Evolutionary conservation across 164 flowering plant genomes (phyloP), one percentile per base, ranked within the genome.

Genomic region (Berberis vulgaris): DNA sequence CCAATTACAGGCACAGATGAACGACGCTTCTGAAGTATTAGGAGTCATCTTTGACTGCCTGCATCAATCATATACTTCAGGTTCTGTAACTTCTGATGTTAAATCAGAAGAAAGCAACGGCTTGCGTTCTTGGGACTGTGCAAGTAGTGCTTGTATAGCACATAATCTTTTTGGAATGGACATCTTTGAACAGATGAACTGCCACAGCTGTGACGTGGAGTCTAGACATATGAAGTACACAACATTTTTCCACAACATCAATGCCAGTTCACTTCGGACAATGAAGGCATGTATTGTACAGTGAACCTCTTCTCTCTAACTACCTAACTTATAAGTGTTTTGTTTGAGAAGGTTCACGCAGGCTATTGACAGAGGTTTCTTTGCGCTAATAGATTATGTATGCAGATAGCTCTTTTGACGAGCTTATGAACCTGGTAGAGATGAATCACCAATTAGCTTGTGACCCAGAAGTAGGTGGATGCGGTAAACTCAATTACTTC

Each of bases 11-110:
- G 97, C 78, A 50, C 96, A 94, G 70, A 91, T 91, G 99, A 95
- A 95, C 80, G 99, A 95, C 81, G 99, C 99, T 66, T 95, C 99
- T 69, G 99, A 95, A 79, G 99, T 95, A 50, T 57, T 95, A 71
- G 95, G 71, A 42, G 99, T 89, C 13, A 80, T 95, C 68, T 95
- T 94, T 80, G 93, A 86, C 45, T 91, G 97, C 80, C 91, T 95
- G 66, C 97, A 95, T 70, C 76, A 58, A 43, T 78, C 97, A 63
- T 84, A 78, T 76, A 80, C 85, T 63, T 67, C 81, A 53, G 65
- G 71, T 49, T 67, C 69, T 5, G 70, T 64, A 59, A 72, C 63
- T 65, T 79, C 88, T 72, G 84, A 83, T 70, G 65, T 83, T 56
- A 83, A 82, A 60, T 81, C 87, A 62, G 80, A 77, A 46, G 93